Evolutionary conservation across 768 basidiomycete species (phyloP), one percentile per base, ranked within the genome.

Genomic region (Sarcodon sp.): DNA sequence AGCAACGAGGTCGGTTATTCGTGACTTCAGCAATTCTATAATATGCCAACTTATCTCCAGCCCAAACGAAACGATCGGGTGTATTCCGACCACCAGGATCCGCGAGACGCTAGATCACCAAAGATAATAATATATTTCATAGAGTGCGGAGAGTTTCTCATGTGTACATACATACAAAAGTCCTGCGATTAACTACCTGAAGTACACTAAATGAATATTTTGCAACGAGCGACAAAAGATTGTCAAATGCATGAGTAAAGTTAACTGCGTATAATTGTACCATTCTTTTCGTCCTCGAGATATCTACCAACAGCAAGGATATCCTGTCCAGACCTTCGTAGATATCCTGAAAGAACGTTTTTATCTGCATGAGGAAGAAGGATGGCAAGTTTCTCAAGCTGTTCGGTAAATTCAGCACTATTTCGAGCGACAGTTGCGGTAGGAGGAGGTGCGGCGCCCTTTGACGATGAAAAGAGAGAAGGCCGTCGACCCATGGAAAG

Each of bases 261-360:
- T 55, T 50, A 64, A 41, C 59, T 55, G 35, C 59, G 52, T 50
- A 69, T 68, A 44, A 87, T 59, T 43, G 67, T 71, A 33, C 85
- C 85, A 56, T 80, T 84, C 66, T 81, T 83, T 60, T 87, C 83
- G 53, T 90, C 87, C 53, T 87, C 87, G 9, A 90, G 67, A 60
- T 87, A 90, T 58, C 86, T 82, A 12, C 85, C 85, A 55, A 90
- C 87, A n/a, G 87, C 87, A 38, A 86, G 66, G 38, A 88, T 83
- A 61, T 87, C 86, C 58, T 85, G 77, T 16, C 87, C 87, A 8
- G 85, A 69, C 8, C 82, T 72, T 31, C 76, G 75, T 50, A 90
- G 62, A 61, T 90, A 90, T 11, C 77, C 74, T 35, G 79, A 80
- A 7, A 90, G 71, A 1, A 87, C 64, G 16, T 62, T 66, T 41